Conservation (phyloP, 805 yeast species). For the Alloascoidea hylecoeti region DNA sequence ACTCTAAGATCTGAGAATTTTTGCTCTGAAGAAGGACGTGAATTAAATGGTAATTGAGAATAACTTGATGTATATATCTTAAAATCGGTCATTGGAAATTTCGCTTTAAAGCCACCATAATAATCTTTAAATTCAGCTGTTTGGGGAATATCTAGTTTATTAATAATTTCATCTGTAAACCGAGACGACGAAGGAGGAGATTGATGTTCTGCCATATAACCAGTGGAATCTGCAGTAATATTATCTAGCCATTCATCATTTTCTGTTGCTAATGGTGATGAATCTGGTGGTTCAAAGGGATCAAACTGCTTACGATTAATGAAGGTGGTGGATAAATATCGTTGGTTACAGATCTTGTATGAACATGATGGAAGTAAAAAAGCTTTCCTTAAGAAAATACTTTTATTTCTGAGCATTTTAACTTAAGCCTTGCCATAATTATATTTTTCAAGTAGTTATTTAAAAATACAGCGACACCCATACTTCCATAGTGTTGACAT, state of each 20-base stretch:
- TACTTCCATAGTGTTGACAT: too few species aligned
- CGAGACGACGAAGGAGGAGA: neutral
- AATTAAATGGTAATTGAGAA: slow-evolving; percentile 18
- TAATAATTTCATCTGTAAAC: neutral
- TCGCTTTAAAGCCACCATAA: slow-evolving; percentile 4
- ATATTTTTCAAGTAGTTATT: too few species aligned
- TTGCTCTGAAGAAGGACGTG: slow-evolving; percentile 22
- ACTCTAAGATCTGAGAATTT: slow-evolving; percentile 53
- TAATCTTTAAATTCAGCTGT: too few species aligned
- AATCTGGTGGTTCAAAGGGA: slow-evolving; percentile 4
- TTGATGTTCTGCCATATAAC: slow-evolving; percentile 1
- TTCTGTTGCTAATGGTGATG: slow-evolving; percentile 24
- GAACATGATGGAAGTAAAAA: too few species aligned
- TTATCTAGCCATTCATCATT: slow-evolving; percentile 26
- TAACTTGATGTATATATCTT: slow-evolving; percentile 20
- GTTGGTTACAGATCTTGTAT: too few species aligned
- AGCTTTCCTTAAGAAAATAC: too few species aligned
- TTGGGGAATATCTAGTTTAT: too few species aligned
- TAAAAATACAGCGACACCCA: too few species aligned
- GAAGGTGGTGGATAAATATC: too few species aligned
- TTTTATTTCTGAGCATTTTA: too few species aligned
- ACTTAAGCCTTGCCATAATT: too few species aligned
- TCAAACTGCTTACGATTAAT: too few species aligned
- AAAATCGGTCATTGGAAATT: slow-evolving; percentile 3
- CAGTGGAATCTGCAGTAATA: slow-evolving; percentile 3